Evolutionary conservation across 2,329 filamentous ascomycete genomes (phyloP), one percentile per base, ranked within the genome.

Genomic region (Drechslera avenae): DNA sequence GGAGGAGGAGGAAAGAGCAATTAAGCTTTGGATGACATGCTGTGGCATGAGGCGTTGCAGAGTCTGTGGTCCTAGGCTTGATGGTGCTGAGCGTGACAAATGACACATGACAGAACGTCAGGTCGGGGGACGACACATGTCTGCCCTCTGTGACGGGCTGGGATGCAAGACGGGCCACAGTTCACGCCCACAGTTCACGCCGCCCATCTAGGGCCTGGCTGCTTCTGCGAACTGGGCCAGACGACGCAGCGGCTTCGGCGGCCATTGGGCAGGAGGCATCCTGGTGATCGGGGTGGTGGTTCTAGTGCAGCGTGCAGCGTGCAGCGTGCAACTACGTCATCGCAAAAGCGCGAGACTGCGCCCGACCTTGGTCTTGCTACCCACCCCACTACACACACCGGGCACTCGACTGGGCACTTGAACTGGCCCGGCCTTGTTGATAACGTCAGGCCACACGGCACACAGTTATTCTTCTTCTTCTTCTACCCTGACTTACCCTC

Each of bases 371-470:
- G 33, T 48, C 43, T 41, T 59, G 50, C 44, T 56, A 56, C 52
- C 50, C 52, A 60, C 57, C 57, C 57, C 57, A 58, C 57, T 46
- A 53, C 53, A 50, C 53, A 40, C 44, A 46, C 52, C 46, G 43
- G 50, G 50, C 39, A 56, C 40, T 52, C 55, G 56, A 57, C 58
- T 60, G 51, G 57, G 55, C 60, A n/a, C n/a, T n/a, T n/a, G n/a
- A n/a, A n/a, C n/a, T n/a, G n/a, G n/a, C n/a, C n/a, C 51, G 43
- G 57, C 46, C 52, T 53, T 43, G 51, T 58, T 43, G 54, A 61
- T 65, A 61, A 64, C 59, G 63, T 64, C 59, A 63, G 61, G 59
- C 58, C 46, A 60, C 46, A 60, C 58, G 52, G 53, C 52, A 47
- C 48, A 41, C 26, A 19, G 34, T 36, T 19, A 13, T 31, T 35